A percentile compares a stretch with the other conserved stretches of the same genome.
Conservation (phyloP, 1,284 basidiomycete species). For the Mycosarcoma mackinlayi region DNA sequence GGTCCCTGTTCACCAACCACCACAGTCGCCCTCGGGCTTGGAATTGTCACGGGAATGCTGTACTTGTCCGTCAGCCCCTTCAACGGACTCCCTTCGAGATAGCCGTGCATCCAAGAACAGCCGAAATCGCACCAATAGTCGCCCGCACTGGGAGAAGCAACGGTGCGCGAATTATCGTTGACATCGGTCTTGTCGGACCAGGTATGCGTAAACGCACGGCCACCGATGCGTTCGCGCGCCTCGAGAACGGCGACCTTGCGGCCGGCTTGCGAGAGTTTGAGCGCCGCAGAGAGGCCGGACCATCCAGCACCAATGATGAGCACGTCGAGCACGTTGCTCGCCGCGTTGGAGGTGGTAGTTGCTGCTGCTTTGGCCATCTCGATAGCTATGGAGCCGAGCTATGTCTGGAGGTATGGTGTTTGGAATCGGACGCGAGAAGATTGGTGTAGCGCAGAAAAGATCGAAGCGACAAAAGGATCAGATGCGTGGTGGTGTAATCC, state of each 20-base stretch:
- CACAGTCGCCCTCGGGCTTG: constrained; percentile 37
- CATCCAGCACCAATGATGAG: constrained; percentile 72
- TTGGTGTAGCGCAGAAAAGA: not conserved
- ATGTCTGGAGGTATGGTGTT: not conserved
- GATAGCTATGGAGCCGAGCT: too few species aligned
- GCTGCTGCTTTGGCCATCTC: constrained; percentile 28
- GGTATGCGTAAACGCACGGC: constrained; percentile 70
- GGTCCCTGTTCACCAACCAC: constrained; percentile 51
- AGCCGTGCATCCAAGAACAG: constrained; percentile 72
- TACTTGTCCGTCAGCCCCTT: constrained; percentile 69
- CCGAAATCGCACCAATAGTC: constrained; percentile 58
- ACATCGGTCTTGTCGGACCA: constrained; percentile 47
- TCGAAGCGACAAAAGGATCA: not conserved
- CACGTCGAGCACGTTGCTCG: constrained; percentile 62
- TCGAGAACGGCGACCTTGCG: constrained; percentile 71
- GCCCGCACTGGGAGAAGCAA: not conserved
- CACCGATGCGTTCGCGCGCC: constrained; percentile 71
- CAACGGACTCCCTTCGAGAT: constrained; percentile 71
- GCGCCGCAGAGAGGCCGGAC: constrained; percentile 71
- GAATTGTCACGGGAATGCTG: constrained; percentile 59
- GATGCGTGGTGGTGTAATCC: constrained; percentile 10
- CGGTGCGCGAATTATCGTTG: constrained; percentile 37
- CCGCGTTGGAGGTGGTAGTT: constrained; percentile 7
- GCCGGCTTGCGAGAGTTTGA: constrained; percentile 69
- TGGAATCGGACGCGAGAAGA: not conserved